Evolutionary conservation across 495 filamentous ascomycete species (phyloP).

Genomic region (Astrothelium subdiscretum): DNA sequence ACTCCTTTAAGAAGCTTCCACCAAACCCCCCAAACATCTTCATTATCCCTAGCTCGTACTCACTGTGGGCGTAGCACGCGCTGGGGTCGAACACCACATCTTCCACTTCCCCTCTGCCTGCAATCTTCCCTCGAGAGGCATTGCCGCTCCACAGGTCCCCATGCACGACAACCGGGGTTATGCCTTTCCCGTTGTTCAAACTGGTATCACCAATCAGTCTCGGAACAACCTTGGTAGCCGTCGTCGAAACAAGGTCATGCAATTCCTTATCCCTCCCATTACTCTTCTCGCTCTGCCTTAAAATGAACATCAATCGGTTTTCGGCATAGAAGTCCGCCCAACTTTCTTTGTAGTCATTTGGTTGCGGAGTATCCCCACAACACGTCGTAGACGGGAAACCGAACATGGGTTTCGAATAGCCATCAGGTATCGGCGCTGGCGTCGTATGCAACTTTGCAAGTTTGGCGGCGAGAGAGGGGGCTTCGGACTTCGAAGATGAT

Average conservation of each 20-base stretch:
- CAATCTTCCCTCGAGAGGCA: conserved; percentile 53
- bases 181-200: conserved; percentile 45
- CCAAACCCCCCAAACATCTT: conserved; percentile 91
- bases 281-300: conserved; percentile 40
- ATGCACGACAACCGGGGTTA: conserved; percentile 69
- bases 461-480: conserved; percentile 53
- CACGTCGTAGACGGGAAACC: conserved; percentile 77
- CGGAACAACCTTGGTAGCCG: conserved; percentile 52
- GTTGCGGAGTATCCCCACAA: conserved; percentile 73
- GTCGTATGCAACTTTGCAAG: conserved; percentile 72
- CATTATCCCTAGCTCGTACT: conserved; percentile 92
- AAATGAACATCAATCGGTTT: conserved; percentile 54
- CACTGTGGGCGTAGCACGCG: conserved; percentile 69
- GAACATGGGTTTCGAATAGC: conserved; percentile 49
- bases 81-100: conserved; percentile 81
- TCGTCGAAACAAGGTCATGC: conserved; percentile 49
- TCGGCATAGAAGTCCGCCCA: conserved; percentile 83
- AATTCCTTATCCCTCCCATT: conserved; percentile 57
- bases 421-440: conserved; percentile 52
- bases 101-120: conserved; percentile 43
- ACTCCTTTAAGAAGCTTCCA: conserved; percentile 57
- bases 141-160: conserved; percentile 92
- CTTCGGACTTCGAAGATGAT: conserved; percentile 13
- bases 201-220: conserved; percentile 55
- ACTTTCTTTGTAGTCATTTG: conserved; percentile 52